Evolutionary conservation across 805 yeast species (phyloP).

Genomic region (Starmerella bacillaris): DNA sequence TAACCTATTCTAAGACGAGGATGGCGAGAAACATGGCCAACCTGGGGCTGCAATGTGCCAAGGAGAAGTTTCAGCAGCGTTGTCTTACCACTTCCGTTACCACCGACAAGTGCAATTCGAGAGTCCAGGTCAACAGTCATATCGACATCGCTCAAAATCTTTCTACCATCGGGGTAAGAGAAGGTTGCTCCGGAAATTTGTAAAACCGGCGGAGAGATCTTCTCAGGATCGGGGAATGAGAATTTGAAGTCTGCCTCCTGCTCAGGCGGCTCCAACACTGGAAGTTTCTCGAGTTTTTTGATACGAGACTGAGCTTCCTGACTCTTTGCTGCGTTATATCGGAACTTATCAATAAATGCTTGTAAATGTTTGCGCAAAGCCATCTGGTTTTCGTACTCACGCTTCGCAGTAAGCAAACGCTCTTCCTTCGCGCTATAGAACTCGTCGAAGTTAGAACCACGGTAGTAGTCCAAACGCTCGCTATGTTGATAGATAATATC

Average conservation of each 20-base stretch:
- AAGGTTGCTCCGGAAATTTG: conserved; percentile 75
- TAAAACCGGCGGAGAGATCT: conserved; percentile 78
- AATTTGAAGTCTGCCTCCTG: conserved; percentile 72
- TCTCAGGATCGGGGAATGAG: conserved; percentile 90
- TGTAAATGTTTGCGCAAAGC: conserved; percentile 87
- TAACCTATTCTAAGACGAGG: conserved; percentile 84
- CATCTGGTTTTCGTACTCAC: conserved; percentile 96
- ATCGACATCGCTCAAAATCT: conserved; percentile 58
- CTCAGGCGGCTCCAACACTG: conserved; percentile 82
- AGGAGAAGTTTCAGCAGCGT: conserved; percentile 74
- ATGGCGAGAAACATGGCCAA: conserved; percentile 65
- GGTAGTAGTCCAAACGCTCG: conserved; percentile 85
- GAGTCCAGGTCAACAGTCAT: conserved; percentile 85
- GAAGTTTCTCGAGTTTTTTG: conserved; percentile 87
- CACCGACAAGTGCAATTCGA: conserved; percentile 93
- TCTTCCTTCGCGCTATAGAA: conserved; percentile 90
- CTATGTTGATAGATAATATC: conserved; percentile 96
- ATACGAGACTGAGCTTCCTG: conserved; percentile 96
- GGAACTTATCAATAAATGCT: conserved; percentile 81
- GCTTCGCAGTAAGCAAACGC: conserved; percentile 75
- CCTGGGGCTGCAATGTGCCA: conserved; percentile 54
- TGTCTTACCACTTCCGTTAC: conserved; percentile 98
- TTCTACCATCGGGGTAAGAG: conserved; percentile 45
- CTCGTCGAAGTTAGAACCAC: conserved; percentile 78
- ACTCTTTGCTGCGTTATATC: conserved; percentile 95